Evolutionary conservation across 768 basidiomycete species (phyloP).

Genomic region (Lactarius deliciosus): DNA sequence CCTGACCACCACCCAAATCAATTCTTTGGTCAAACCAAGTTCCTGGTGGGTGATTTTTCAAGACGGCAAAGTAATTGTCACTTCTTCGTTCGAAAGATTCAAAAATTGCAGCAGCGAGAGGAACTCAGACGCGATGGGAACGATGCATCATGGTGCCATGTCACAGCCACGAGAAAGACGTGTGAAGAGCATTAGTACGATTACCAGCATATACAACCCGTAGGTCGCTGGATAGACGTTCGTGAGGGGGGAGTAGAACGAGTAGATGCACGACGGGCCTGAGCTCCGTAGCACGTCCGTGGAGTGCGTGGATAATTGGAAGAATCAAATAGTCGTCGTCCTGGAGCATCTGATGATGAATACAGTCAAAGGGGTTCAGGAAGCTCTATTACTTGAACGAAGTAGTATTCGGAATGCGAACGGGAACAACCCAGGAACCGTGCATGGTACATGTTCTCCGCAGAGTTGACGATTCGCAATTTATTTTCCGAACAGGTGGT

Average conservation of each 20-base stretch:
- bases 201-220: slow-evolving; percentile 43
- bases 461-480: slow-evolving; percentile 56
- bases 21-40: slow-evolving; percentile 66
- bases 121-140: slow-evolving; percentile 46
- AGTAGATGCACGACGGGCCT: slow-evolving; percentile 49
- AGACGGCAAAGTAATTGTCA: slow-evolving; percentile 64
- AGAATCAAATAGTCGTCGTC: slow-evolving; percentile 68
- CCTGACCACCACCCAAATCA: slow-evolving; percentile 55
- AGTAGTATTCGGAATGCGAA: slow-evolving; percentile 54
- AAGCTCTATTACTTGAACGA: slow-evolving; percentile 51
- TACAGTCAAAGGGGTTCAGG: neutral
- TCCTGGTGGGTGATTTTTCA: slow-evolving; percentile 56
- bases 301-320: slow-evolving; percentile 55
- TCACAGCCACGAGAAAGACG: slow-evolving; percentile 66
- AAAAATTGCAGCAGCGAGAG: slow-evolving; percentile 47
- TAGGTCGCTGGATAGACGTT: slow-evolving; percentile 55
- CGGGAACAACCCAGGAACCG: slow-evolving; percentile 58
- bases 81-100: slow-evolving; percentile 48
- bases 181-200: slow-evolving; percentile 41
- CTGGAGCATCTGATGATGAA: slow-evolving; percentile 36
- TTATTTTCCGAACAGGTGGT: slow-evolving; percentile 44
- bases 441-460: slow-evolving; percentile 55
- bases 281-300: slow-evolving; percentile 39
- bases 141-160: slow-evolving; percentile 56
- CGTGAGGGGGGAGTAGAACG: slow-evolving; percentile 47